Evolutionary conservation across 2,329 filamentous ascomycete genomes (phyloP).

Genomic region (Neospermospora avenae): DNA sequence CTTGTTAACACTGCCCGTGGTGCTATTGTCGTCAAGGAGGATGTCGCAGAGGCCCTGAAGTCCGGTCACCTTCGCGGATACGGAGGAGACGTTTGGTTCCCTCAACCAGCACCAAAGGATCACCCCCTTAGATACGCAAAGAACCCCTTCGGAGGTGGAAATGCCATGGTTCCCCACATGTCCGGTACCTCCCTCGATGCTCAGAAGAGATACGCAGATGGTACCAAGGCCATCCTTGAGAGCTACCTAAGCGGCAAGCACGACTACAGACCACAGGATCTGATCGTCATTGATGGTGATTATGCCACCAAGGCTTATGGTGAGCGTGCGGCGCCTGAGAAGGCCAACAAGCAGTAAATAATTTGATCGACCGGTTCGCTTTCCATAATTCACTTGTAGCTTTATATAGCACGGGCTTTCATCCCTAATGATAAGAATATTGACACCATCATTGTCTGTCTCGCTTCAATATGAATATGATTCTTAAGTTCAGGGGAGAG

Average conservation of each 20-base stretch:
- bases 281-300: constrained; percentile 86
- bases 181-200: constrained; percentile 98
- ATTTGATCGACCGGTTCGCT: neutral
- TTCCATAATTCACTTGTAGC: constrained; percentile 1
- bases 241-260: constrained; percentile 84
- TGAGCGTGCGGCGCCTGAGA: constrained; percentile 20
- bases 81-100: constrained; percentile 85
- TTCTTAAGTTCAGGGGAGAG: too few species aligned
- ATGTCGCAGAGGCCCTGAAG: constrained; percentile 91
- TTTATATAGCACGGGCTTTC: neutral
- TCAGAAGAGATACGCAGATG: constrained; percentile 85
- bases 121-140: constrained; percentile 89
- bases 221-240: constrained; percentile 84
- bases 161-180: constrained; percentile 99
- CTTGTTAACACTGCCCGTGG: constrained; percentile 98
- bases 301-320: constrained; percentile 77
- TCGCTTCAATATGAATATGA: too few species aligned
- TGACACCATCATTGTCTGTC: too few species aligned
- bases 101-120: constrained; percentile 90
- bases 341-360: constrained; percentile 14
- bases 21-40: constrained; percentile 99
- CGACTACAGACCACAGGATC: constrained; percentile 86
- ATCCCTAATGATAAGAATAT: neutral
- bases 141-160: constrained; percentile 94
- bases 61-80: constrained; percentile 87